Percentiles rank a stretch among this genome's conserved stretches.
Evolutionary conservation across 2,329 filamentous ascomycete species (phyloP).

Genomic region (Bisporella sp.): DNA sequence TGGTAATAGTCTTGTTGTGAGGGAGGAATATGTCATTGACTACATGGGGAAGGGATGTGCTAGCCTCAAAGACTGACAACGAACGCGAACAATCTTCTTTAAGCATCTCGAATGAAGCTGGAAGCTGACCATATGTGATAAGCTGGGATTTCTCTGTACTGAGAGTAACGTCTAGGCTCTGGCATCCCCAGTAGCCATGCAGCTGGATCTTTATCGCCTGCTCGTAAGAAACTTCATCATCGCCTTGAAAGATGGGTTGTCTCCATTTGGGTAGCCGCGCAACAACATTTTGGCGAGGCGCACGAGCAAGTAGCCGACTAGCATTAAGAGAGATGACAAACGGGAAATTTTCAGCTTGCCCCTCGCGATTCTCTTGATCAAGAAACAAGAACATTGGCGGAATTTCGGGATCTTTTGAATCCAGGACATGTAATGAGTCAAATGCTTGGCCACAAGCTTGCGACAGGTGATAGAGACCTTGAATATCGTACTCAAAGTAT

Average conservation of each 20-base stretch:
- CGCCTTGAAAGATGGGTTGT: slow-evolving; percentile 21
- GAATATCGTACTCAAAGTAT: slow-evolving; percentile 32
- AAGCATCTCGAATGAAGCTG: neutral
- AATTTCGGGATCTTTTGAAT: neutral
- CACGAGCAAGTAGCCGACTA: slow-evolving; percentile 36
- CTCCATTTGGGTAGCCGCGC: slow-evolving; percentile 40
- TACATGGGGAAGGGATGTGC: neutral
- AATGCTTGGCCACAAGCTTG: slow-evolving; percentile 51
- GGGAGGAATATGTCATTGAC: neutral
- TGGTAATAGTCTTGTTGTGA: neutral
- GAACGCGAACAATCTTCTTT: neutral
- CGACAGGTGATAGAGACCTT: slow-evolving; percentile 43
- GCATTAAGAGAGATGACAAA: slow-evolving; percentile 51
- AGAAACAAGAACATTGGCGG: slow-evolving; percentile 47
- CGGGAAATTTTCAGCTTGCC: slow-evolving; percentile 37
- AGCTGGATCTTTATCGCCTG: neutral
- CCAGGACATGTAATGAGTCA: slow-evolving; percentile 40
- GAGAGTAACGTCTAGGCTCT: neutral
- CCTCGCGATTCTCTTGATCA: slow-evolving; percentile 42
- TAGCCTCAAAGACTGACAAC: neutral
- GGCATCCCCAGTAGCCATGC: neutral
- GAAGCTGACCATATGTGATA: neutral
- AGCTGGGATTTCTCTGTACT: neutral
- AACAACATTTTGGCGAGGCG: slow-evolving; percentile 36
- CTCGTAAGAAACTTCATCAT: neutral